Evolutionary conservation across 768 basidiomycete genomes (phyloP), one percentile per base, ranked within the genome.

Genomic region (Sarcomyxa edulis): DNA sequence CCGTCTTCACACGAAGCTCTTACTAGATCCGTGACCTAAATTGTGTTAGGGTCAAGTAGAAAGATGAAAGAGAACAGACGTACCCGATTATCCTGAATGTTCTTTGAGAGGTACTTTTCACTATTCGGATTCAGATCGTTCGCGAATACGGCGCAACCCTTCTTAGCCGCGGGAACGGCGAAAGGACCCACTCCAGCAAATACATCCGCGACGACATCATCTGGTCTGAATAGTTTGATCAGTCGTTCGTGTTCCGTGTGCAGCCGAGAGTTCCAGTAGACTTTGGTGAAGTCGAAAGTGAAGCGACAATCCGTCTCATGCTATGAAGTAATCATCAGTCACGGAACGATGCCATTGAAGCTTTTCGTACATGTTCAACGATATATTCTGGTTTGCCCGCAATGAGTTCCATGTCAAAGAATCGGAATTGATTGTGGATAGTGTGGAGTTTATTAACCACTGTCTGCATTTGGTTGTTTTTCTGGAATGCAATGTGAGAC

Each of bases 161-260:
- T 92, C 64, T 81, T 93, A 1, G 84, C 95, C 2, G 95, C 87
- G 3, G 96, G 96, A 6, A 98, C 61, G 6, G 90, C 86, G 56
- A 99, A 99, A 1, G 96, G 96, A 2, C 96, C 96, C 2, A 99
- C 94, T 10, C 96, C 96, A 1, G 96, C 96, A 57, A 98, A 94
- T 21, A 89, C 92, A 55, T 99, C 96, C 3, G 81, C 93, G 16
- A 98, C 61, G 14, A 98, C 76, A 37, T 91, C 89, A 18, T 80
- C 71, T 0, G 81, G 76, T 19, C 71, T 56, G 61, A 97, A 94
- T 24, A 70, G 48, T 12, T 72, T 56, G 28, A 98, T 86, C 11
- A 99, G 69, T 3, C 94, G 82, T 19, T 81, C 78, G 53, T 99
- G 96, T 54, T 99, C 96, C 4, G 81, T 80, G 41, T 91, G 86